Evolutionary conservation across 2,329 filamentous ascomycete genomes (phyloP).

Genomic region (Harringtonia aguacate): DNA sequence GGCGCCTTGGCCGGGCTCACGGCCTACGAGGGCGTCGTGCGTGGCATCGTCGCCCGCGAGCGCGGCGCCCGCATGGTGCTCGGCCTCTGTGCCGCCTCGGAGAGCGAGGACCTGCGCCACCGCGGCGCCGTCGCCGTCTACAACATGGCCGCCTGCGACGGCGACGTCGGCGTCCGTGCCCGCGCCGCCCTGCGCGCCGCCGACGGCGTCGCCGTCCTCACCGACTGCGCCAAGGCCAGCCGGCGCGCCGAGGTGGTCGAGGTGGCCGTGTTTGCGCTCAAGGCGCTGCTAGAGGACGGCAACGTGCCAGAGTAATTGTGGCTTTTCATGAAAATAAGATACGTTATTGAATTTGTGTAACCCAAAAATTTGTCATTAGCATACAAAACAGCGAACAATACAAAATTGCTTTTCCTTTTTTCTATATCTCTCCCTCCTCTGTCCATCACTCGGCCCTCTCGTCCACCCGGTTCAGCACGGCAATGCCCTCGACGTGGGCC

Average conservation of each 20-base stretch:
- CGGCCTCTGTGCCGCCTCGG: slow-evolving; percentile 69
- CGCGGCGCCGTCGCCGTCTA: slow-evolving; percentile 65
- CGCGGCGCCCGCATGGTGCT: slow-evolving; percentile 70
- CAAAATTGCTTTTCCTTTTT: no score
- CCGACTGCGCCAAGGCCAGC: slow-evolving; percentile 57
- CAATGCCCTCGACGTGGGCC: slow-evolving; percentile 58
- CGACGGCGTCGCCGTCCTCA: slow-evolving; percentile 57
- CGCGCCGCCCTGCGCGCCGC: slow-evolving; percentile 48
- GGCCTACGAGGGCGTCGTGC: slow-evolving; percentile 63
- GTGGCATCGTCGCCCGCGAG: slow-evolving; percentile 58
- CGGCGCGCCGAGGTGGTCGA: slow-evolving; percentile 60
- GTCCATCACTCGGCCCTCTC: neutral
- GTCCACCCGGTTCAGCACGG: slow-evolving; percentile 49
- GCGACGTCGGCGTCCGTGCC: slow-evolving; percentile 51
- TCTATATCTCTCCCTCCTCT: no score
- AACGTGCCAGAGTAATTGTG: neutral
- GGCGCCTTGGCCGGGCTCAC: slow-evolving; percentile 82
- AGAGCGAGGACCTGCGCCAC: slow-evolving; percentile 56
- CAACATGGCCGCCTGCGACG: slow-evolving; percentile 61
- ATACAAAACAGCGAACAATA: no score
- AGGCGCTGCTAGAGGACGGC: slow-evolving; percentile 48
- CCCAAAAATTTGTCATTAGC: no score
- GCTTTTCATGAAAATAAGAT: no score
- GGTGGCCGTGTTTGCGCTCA: slow-evolving; percentile 61
- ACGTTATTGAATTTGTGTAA: no score